Percentiles rank a stretch among this genome's conserved stretches.
These are phyloP conservation scores for Penicillium sp. DNA, from an alignment of 2,329 filamentous ascomycete genomes.

Conservation along the genomic window DNA sequence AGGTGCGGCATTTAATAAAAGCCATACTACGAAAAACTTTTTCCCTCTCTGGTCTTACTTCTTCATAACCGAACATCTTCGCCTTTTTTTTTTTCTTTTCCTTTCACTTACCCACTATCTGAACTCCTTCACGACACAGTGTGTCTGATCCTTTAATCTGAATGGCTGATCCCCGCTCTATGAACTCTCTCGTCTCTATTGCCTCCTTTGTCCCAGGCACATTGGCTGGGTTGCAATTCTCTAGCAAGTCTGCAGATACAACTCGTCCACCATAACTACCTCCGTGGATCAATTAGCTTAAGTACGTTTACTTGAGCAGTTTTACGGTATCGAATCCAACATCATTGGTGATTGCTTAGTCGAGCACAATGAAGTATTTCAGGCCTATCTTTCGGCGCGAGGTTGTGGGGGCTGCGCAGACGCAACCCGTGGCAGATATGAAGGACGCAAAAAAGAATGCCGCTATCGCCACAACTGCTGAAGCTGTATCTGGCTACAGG, in stretches of 20 bases:
- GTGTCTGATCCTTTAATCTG: not conserved
- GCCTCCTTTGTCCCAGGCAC: not conserved
- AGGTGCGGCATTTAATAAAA: no score
- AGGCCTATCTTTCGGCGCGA: conserved; percentile 6
- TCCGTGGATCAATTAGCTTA: not conserved
- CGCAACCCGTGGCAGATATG: not conserved
- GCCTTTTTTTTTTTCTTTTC: no score
- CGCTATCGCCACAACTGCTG: not conserved
- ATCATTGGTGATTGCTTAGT: conserved; percentile 32
- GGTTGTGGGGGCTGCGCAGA: conserved; percentile 7
- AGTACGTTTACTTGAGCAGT: not conserved
- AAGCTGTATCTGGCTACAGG: conserved; percentile 1
- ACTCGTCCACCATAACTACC: not conserved
- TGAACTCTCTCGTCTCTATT: not conserved
- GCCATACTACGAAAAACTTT: no score
- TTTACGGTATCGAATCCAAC: not conserved
- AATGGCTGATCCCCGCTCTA: conserved; percentile 2
- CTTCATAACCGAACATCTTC: no score
- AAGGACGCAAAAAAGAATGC: not conserved
- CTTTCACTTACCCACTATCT: no score
- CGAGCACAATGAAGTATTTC: conserved; percentile 4
- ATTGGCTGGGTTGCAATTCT: not conserved
- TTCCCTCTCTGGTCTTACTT: no score
- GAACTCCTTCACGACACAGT: no score
- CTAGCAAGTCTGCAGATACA: not conserved